Evolutionary conservation across 495 filamentous ascomycete genomes (phyloP), one percentile per base, ranked within the genome.

Genomic region (Lepidopterella palustris): DNA sequence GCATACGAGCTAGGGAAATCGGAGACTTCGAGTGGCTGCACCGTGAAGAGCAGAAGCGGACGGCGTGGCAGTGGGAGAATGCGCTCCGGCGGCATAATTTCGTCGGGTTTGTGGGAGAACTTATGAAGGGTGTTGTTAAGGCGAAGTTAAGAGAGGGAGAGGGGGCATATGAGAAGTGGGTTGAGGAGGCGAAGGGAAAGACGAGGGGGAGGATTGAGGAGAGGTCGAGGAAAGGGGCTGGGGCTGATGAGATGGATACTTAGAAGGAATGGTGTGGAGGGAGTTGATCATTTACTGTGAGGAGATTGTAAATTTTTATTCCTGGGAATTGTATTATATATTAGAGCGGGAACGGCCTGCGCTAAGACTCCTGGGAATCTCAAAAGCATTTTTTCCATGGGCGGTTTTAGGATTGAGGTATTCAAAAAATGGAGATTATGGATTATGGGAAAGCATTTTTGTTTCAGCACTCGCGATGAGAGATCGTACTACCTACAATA

Each of bases 61-160:
- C 76, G 53, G 88, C 82, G 28, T 99, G 93, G 95, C 80, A 82
- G 67, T 97, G 92, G 84, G 93, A 99, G 82, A 97, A 99, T 75
- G 89, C 91, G 26, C 76, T 99, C 70, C 74, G 93, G 58, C 74
- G 88, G 67, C 92, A 93, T 73, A 99, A 99, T 70, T 97, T 99
- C 74, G 86, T 99, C 18, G 95, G 91, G 0, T 96, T 99, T 70
- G 86, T 91, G 54, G 89, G 88, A 45, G 93, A 97, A 79, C 78
- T 95, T 53, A 73, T 96, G 65, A 93, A 92, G 78, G 89, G 84
- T 23, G 91, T 97, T 27, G 86, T 88, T 40, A 76, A 73, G 62
- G 61, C 69, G 62, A 96, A 95, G 76, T 65, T 95, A 53, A 74
- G 76, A 62, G 75, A 81, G 62, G 71, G 68, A 0, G 71, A 82